Conservation (phyloP, 257 asterid species). For the Fraxinus pennsylvanica region DNA sequence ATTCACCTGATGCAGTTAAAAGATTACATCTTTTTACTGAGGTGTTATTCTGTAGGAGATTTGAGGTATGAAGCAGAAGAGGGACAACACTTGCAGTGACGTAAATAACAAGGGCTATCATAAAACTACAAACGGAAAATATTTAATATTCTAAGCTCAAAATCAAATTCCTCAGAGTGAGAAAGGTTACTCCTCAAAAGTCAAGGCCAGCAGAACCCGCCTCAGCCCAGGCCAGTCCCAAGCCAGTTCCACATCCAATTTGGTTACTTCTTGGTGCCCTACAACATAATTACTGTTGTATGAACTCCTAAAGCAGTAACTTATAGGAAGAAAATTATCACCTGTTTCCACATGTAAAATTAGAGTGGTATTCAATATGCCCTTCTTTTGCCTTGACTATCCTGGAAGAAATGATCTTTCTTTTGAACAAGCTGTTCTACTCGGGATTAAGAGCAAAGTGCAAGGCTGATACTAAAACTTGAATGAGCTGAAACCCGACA, state of each 20-base stretch:
- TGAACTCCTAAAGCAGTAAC: not conserved
- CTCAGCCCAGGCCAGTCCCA: not conserved
- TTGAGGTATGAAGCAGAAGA: not conserved
- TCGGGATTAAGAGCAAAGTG: not conserved
- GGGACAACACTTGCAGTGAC: not conserved
- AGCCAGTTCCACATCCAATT: not conserved
- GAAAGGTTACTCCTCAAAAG: not conserved
- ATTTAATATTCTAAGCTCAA: not conserved
- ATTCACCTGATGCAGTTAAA: not conserved
- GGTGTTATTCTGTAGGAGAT: not conserved
- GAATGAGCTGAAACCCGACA: not conserved
- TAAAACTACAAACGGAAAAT: not conserved
- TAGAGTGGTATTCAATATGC: not conserved
- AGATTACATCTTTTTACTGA: too few species aligned
- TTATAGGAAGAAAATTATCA: not conserved
- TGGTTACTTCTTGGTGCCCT: not conserved
- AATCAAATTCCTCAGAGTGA: not conserved
- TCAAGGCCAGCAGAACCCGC: not conserved
- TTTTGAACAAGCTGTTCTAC: not conserved
- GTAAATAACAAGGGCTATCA: not conserved
- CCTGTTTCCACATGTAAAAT: not conserved
- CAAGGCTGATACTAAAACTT: not conserved
- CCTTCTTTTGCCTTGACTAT: not conserved
- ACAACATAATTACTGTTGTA: not conserved
- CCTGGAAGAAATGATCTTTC: not conserved